These are phyloP conservation scores for Sisymbrium irio DNA, from an alignment of 345 rosid species.

Conservation along the genomic window DNA sequence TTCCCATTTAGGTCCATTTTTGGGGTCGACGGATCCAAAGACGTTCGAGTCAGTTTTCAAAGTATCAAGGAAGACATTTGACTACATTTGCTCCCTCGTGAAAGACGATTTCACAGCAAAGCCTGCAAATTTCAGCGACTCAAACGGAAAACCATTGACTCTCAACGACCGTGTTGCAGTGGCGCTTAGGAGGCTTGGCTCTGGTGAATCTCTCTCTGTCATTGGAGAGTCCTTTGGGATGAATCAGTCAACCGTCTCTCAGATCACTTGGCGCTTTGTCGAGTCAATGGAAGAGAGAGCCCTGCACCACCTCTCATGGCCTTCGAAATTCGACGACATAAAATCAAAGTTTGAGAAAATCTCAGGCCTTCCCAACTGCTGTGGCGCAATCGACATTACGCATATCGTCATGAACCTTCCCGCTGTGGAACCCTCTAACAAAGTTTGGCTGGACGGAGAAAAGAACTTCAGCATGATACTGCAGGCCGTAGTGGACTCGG, in stretches of 20 bases:
- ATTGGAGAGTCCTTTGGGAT: slow-evolving; percentile 65
- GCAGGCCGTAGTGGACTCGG: slow-evolving; percentile 69
- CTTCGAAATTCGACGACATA: slow-evolving; percentile 46
- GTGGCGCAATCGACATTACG: slow-evolving; percentile 66
- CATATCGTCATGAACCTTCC: slow-evolving; percentile 66
- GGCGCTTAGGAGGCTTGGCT: slow-evolving; percentile 74
- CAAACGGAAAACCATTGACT: slow-evolving; percentile 48
- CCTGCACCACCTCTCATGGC: slow-evolving; percentile 63
- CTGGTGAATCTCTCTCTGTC: slow-evolving; percentile 67
- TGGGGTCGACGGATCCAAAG: slow-evolving; percentile 44
- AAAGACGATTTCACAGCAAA: slow-evolving; percentile 57
- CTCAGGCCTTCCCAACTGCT: slow-evolving; percentile 64
- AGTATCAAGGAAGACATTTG: slow-evolving; percentile 66
- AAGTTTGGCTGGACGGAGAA: slow-evolving; percentile 61
- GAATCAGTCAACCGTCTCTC: slow-evolving; percentile 74
- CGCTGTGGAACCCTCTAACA: slow-evolving; percentile 51
- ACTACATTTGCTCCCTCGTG: slow-evolving; percentile 69
- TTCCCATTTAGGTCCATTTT: slow-evolving; percentile 40
- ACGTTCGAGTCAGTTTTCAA: slow-evolving; percentile 62
- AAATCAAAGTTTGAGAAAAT: slow-evolving; percentile 65
- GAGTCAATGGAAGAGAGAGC: slow-evolving; percentile 79
- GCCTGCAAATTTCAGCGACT: slow-evolving; percentile 47
- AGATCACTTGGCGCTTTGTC: slow-evolving; percentile 75
- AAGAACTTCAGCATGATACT: slow-evolving; percentile 71
- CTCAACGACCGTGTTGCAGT: slow-evolving; percentile 63